These are phyloP conservation scores for Russula foetens DNA, from an alignment of 768 basidiomycete species.

Conservation along the genomic window DNA sequence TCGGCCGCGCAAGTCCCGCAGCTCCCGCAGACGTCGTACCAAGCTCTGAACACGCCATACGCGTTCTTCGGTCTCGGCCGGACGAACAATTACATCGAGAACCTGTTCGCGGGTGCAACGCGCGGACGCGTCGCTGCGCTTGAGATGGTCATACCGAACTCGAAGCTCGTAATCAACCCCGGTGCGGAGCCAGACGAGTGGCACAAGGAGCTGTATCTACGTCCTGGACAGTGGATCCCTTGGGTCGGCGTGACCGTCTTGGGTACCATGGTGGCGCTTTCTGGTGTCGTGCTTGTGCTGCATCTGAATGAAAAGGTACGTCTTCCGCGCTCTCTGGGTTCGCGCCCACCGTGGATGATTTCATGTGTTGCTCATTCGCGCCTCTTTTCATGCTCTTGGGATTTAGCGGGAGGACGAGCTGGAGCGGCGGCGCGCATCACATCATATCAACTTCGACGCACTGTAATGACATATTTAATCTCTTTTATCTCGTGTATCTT, in stretches of 20 bases:
- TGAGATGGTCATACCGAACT: slow-evolving; percentile 97
- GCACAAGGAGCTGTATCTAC: slow-evolving; percentile 83
- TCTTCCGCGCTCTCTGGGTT: neutral
- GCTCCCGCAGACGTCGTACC: slow-evolving; percentile 88
- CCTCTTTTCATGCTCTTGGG: neutral
- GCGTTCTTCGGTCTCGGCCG: slow-evolving; percentile 94
- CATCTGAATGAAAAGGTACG: slow-evolving; percentile 90
- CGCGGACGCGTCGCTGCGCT: slow-evolving; percentile 81
- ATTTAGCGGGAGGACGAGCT: slow-evolving; percentile 85
- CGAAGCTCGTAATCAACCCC: slow-evolving; percentile 91
- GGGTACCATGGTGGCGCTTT: slow-evolving; percentile 62
- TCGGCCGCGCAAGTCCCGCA: slow-evolving; percentile 93
- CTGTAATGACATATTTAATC: slow-evolving; percentile 39
- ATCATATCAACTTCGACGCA: slow-evolving; percentile 97
- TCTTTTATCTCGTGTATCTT: neutral
- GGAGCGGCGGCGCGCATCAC: slow-evolving; percentile 80
- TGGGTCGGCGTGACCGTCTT: slow-evolving; percentile 92
- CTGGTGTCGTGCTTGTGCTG: slow-evolving; percentile 74
- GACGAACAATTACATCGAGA: slow-evolving; percentile 99
- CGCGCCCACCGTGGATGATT: no score
- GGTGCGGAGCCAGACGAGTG: slow-evolving; percentile 53
- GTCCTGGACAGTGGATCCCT: slow-evolving; percentile 96
- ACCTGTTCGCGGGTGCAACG: slow-evolving; percentile 92
- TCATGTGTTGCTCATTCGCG: no score
- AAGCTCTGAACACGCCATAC: slow-evolving; percentile 85